These are phyloP conservation scores for Cutaneotrichosporon curvatum DNA, from an alignment of 1,284 basidiomycete species.

Conservation along the genomic window DNA sequence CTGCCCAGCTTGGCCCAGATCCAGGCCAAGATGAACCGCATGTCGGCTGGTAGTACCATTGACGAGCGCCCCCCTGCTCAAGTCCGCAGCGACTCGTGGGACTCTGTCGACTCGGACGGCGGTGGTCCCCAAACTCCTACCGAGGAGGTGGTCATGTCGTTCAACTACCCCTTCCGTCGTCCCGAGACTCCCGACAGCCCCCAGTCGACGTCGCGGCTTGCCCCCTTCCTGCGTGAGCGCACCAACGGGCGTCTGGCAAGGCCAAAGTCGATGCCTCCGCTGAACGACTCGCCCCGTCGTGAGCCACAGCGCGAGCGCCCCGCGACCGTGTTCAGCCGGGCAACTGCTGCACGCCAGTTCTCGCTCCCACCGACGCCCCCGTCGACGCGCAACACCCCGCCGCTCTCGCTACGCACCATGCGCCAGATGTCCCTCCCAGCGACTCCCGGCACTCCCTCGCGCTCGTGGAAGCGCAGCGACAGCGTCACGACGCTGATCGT, in stretches of 20 bases:
- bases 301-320: neutral
- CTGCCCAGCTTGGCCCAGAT: constrained; percentile 41
- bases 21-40: constrained; percentile 31
- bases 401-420: constrained; percentile 1
- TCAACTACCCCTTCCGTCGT: constrained; percentile 7
- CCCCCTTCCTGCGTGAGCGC: constrained; percentile 37
- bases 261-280: constrained; percentile 29
- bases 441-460: neutral
- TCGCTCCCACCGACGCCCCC: constrained; percentile 8
- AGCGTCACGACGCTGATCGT: constrained; percentile 2
- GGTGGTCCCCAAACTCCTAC: constrained; percentile 31
- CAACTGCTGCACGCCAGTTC: too few species aligned
- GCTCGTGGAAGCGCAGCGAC: neutral
- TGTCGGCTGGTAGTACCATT: neutral
- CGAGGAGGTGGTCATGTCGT: constrained; percentile 22
- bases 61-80: too few species aligned
- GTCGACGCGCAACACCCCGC: neutral
- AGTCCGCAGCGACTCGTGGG: constrained; percentile 15
- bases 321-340: neutral
- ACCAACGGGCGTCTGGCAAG: constrained; percentile 32
- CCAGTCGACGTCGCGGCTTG: constrained; percentile 22
- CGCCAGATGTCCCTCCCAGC: constrained; percentile 2
- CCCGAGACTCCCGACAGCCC: constrained; percentile 12
- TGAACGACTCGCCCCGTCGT: constrained; percentile 1
- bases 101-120: constrained; percentile 30